Evolutionary conservation across 495 filamentous ascomycete genomes (phyloP).

Genomic region (Friedmanniomyces simplex): DNA sequence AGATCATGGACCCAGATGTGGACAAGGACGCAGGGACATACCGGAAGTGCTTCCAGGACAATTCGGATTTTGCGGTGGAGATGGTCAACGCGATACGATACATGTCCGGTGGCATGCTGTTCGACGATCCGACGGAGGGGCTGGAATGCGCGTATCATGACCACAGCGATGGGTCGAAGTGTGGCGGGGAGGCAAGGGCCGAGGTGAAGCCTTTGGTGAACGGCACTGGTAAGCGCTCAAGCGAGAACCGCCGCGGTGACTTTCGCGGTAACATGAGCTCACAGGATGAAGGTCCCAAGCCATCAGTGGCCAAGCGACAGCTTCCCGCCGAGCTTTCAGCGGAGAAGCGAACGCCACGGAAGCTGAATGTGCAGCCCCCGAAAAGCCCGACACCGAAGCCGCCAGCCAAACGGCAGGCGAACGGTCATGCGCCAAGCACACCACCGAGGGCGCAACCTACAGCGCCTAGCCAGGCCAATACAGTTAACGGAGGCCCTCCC

Average conservation of each 20-base stretch:
- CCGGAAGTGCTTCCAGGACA: conserved; percentile 36
- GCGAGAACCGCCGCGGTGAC: neutral
- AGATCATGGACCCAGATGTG: conserved; percentile 42
- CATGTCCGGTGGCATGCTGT: conserved; percentile 34
- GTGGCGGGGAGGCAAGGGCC: conserved; percentile 22
- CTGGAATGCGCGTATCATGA: conserved; percentile 38
- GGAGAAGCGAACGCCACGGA: conserved; percentile 12
- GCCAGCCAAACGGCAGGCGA: neutral
- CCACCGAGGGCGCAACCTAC: neutral
- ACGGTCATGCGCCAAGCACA: neutral
- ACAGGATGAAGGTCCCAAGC: conserved; percentile 9
- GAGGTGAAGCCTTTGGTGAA: conserved; percentile 22
- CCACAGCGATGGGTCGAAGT: conserved; percentile 32
- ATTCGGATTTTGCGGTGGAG: conserved; percentile 38
- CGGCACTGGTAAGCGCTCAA: neutral
- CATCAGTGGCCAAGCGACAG: neutral
- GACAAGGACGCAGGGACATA: conserved; percentile 36
- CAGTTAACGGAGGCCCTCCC: neutral
- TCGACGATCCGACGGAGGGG: conserved; percentile 39
- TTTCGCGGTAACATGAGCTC: neutral
- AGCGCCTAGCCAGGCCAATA: neutral
- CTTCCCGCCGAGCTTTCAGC: conserved; percentile 10
- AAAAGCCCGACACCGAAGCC: neutral
- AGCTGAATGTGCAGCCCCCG: conserved; percentile 5
- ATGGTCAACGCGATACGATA: conserved; percentile 40